Percentiles rank a stretch among this genome's conserved stretches.
These are phyloP conservation scores for Hirsutella thompsonii DNA, from an alignment of 2,329 filamentous ascomycete genomes.

Conservation along the genomic window DNA sequence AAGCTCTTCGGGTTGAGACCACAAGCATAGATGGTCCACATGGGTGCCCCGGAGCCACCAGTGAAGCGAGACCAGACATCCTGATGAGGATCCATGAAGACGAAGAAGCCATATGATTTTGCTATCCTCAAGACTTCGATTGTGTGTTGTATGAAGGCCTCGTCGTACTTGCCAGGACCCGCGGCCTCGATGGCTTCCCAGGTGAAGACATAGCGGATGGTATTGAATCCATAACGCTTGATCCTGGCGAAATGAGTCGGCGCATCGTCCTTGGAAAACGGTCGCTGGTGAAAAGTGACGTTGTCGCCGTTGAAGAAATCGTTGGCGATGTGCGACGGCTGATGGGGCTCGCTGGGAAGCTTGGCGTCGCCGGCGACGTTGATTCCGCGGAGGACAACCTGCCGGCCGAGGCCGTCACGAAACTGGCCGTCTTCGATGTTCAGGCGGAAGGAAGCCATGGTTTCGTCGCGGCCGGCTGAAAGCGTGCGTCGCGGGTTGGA, in stretches of 20 bases:
- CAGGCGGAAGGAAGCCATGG: conserved; percentile 64
- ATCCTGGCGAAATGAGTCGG: conserved; percentile 76
- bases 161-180: conserved; percentile 84
- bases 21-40: conserved; percentile 95
- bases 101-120: conserved; percentile 83
- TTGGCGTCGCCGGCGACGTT: conserved; percentile 89
- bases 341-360: conserved; percentile 66
- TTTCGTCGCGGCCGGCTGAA: background rate
- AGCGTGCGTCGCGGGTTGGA: background rate
- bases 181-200: conserved; percentile 98
- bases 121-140: conserved; percentile 73
- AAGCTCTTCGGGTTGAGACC: conserved; percentile 82
- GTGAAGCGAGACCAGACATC: conserved; percentile 96
- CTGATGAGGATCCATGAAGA: conserved; percentile 98
- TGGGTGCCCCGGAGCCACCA: conserved; percentile 86
- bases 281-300: conserved; percentile 77
- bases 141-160: conserved; percentile 85
- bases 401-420: conserved; percentile 66
- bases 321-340: conserved; percentile 65
- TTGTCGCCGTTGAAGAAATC: conserved; percentile 88
- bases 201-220: conserved; percentile 90
- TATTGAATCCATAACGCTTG: conserved; percentile 87
- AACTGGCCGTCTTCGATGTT: conserved; percentile 79
- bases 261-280: conserved; percentile 73
- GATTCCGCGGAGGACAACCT: conserved; percentile 84